phyloP scores from a whole-genome alignment of 2,329 filamentous ascomycete genomes.

The Capronia epimyces region DNA sequence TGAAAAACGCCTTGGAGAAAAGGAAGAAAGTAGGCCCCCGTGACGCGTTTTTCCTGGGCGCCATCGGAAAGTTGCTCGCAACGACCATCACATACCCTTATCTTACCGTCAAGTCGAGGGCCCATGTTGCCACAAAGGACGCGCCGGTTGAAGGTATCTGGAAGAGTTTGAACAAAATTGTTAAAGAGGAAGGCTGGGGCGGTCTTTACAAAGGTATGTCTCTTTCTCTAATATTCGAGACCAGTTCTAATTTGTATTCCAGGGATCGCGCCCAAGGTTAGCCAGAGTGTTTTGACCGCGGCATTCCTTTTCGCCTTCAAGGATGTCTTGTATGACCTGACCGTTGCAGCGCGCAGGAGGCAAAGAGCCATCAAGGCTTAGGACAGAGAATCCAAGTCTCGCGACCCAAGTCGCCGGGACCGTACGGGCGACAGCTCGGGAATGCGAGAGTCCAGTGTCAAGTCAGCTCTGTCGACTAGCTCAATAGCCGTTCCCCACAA shows the following conservation, averaged over 20 bases:
- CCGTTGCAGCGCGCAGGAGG: conserved; percentile 18
- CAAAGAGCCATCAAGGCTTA: conserved; percentile 18
- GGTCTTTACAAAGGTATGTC: conserved; percentile 70
- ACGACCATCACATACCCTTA: conserved; percentile 96
- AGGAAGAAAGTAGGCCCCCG: conserved; percentile 70
- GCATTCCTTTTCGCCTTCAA: conserved; percentile 98
- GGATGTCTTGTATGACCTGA: conserved; percentile 76
- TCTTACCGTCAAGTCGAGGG: conserved; percentile 96
- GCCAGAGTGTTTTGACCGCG: conserved; percentile 92
- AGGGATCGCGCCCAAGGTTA: conserved; percentile 95
- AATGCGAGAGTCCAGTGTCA: too few species aligned
- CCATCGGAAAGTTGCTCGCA: conserved; percentile 87
- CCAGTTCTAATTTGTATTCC: conserved; percentile 12
- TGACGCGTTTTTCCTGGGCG: conserved; percentile 85
- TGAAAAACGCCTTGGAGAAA: conserved; percentile 86
- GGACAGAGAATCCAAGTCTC: not conserved
- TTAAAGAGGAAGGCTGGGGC: conserved; percentile 82
- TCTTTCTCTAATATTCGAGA: conserved; percentile 1
- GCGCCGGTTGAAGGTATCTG: conserved; percentile 76
- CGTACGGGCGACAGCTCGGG: not conserved
- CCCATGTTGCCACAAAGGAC: conserved; percentile 79
- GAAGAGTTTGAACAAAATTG: conserved; percentile 69
- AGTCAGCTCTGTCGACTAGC: too few species aligned
- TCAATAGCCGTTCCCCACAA: too few species aligned
- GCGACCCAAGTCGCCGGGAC: not conserved